Conservation (phyloP, 2,329 filamentous ascomycete species). For the Cryphonectria parasitica region DNA sequence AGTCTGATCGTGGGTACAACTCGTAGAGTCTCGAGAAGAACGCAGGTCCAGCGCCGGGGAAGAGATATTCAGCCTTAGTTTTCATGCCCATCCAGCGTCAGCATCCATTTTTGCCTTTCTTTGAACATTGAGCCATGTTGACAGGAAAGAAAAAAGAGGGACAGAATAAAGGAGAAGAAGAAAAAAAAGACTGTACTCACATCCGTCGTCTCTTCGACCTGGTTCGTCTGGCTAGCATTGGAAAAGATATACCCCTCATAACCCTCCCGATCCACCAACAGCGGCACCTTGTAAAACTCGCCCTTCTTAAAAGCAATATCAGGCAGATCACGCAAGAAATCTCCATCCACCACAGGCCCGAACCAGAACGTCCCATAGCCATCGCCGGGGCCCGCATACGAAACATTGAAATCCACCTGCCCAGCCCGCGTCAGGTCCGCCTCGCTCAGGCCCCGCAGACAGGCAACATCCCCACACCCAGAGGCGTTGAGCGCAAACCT, state of each 20-base stretch:
- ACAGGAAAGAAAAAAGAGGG: too few relatives aligned
- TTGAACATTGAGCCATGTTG: too few relatives aligned
- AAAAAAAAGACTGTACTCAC: conserved; percentile 2
- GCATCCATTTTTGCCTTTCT: not conserved
- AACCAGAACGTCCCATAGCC: conserved; percentile 22
- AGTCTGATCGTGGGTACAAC: conserved; percentile 17
- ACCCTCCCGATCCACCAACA: conserved; percentile 40
- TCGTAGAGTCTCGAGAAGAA: conserved; percentile 24
- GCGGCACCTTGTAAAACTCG: conserved; percentile 56
- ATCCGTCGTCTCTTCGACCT: conserved; percentile 19
- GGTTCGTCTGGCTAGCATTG: conserved; percentile 16
- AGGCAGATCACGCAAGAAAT: conserved; percentile 47
- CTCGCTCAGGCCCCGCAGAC: conserved; percentile 41
- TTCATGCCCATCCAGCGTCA: not conserved
- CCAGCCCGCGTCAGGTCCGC: conserved; percentile 6
- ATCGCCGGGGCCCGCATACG: conserved; percentile 6
- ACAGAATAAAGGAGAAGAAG: not conserved
- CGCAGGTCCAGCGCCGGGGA: conserved; percentile 16
- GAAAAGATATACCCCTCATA: conserved; percentile 19
- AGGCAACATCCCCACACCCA: conserved; percentile 46
- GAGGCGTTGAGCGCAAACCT: conserved; percentile 40
- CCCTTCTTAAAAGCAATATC: conserved; percentile 48
- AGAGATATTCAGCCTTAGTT: conserved; percentile 15
- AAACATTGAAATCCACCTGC: conserved; percentile 7
- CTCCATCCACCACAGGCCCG: conserved; percentile 44